Evolutionary conservation across 2,329 filamentous ascomycete species (phyloP).

Genomic region (Colletotrichum agaves): DNA sequence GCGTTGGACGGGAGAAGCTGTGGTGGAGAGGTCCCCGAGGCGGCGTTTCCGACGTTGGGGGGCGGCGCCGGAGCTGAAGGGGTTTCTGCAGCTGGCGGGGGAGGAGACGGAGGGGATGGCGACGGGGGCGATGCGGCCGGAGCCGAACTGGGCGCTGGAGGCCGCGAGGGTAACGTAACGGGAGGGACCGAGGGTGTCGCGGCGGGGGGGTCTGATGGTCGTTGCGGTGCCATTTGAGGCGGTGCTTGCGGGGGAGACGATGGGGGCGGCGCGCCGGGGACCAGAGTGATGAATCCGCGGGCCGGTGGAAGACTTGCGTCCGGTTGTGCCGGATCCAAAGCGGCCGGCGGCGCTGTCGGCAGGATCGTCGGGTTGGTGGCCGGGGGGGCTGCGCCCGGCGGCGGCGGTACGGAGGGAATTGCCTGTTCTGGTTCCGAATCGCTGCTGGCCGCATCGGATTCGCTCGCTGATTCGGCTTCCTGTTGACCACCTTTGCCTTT

Average conservation of each 20-base stretch:
- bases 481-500: neutral
- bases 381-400: slow-evolving; percentile 9
- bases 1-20: slow-evolving; percentile 13
- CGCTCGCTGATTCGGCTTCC: slow-evolving; percentile 5
- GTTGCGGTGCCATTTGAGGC: neutral
- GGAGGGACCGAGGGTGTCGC: neutral
- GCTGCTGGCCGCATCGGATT: slow-evolving; percentile 14
- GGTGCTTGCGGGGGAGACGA: neutral
- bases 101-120: neutral
- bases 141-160: neutral
- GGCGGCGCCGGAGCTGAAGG: slow-evolving; percentile 3
- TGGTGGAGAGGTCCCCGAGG: neutral
- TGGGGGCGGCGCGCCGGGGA: slow-evolving; percentile 20
- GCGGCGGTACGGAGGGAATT: neutral
- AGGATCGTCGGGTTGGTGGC: neutral
- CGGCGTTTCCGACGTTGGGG: slow-evolving; percentile 18
- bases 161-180: neutral
- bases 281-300: slow-evolving; percentile 30
- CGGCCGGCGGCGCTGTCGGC: slow-evolving; percentile 5
- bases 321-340: neutral
- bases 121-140: neutral
- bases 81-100: slow-evolving; percentile 5
- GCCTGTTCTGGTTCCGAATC: slow-evolving; percentile 22
- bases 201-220: neutral
- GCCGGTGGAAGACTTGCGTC: neutral